Conservation (phyloP, 2,329 filamentous ascomycete species). For the Penicillium corylophilum region DNA sequence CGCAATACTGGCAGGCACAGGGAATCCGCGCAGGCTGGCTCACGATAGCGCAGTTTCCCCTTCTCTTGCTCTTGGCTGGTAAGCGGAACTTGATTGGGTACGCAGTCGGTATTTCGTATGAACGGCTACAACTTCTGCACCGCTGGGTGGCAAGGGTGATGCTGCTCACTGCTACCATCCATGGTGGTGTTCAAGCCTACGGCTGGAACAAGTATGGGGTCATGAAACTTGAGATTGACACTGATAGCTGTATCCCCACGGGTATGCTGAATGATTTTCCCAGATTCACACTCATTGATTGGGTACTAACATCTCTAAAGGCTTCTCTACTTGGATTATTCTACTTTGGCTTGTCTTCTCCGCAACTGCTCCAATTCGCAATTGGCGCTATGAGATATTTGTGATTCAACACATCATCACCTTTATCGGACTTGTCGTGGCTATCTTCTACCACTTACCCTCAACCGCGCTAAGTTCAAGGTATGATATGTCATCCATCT, state of each 20-base stretch:
- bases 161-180: conserved; percentile 29
- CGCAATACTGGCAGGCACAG: conserved; percentile 5
- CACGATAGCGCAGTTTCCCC: conserved; percentile 38
- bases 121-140: conserved; percentile 35
- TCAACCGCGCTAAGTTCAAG: conserved; percentile 5
- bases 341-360: conserved; percentile 8
- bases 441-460: conserved; percentile 29
- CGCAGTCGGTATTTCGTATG: conserved; percentile 32
- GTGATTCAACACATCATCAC: conserved; percentile 39
- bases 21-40: conserved; percentile 36
- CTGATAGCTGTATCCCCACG: conserved; percentile 10
- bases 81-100: conserved; percentile 38
- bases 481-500: neutral
- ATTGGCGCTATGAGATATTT: conserved; percentile 23
- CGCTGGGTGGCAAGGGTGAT: conserved; percentile 37
- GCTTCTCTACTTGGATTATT: conserved; percentile 10
- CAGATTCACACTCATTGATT: neutral
- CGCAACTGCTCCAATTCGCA: conserved; percentile 5
- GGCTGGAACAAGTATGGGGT: conserved; percentile 10
- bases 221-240: conserved; percentile 5
- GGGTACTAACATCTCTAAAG: neutral
- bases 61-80: conserved; percentile 40
- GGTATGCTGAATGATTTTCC: neutral
- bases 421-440: conserved; percentile 36
- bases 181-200: conserved; percentile 12